Evolutionary conservation across 2,329 filamentous ascomycete genomes (phyloP), one percentile per base, ranked within the genome.

Genomic region (Pseudopyricularia cyperi): DNA sequence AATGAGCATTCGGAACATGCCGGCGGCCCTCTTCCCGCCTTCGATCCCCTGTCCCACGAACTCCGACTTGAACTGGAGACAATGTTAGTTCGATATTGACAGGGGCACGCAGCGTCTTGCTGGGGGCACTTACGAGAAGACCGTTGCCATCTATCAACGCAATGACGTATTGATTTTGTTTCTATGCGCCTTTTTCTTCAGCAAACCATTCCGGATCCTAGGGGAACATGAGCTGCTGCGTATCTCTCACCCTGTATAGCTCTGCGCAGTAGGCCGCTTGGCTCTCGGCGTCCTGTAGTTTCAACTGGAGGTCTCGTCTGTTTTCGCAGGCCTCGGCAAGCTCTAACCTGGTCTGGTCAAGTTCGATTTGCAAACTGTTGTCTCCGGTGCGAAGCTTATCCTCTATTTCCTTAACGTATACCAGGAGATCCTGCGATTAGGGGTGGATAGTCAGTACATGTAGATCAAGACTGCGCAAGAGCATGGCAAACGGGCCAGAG

Each of bases 101-200:
- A 52, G 44, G 50, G 59, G 60, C 52, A 58, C 52, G 3, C 15
- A 35, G 39, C 32, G 26, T 39, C 30, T 15, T 6, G 4, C 9
- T 7, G 17, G 50, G 19, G 11, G 22, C 11, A 24, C 56, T 37
- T 61, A 83, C 80, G 62, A 82, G 67, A 54, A 82, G 70, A 46
- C 78, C 77, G 62, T 85, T 75, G 35, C 80, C 81, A 61, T 84
- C 81, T 57, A 85, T 75, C 57, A 83, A 61, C 37, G 82, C 71
- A 56, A 78, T 64, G 59, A 82, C 69, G 62, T 84, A 84, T 39
- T 75, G 71, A 63, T 81, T 82, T 49, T 66, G 69, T 54, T 69
- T 72, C 74, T 80, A 58, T 48, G 55, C 50, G 22, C 54, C 52
- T 35, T 24, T n/a, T n/a, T n/a, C n/a, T 22, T 49, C 32, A 49